Evolutionary conservation across 345 rosid genomes (phyloP).

Genomic region (Melaleuca alternifolia): DNA sequence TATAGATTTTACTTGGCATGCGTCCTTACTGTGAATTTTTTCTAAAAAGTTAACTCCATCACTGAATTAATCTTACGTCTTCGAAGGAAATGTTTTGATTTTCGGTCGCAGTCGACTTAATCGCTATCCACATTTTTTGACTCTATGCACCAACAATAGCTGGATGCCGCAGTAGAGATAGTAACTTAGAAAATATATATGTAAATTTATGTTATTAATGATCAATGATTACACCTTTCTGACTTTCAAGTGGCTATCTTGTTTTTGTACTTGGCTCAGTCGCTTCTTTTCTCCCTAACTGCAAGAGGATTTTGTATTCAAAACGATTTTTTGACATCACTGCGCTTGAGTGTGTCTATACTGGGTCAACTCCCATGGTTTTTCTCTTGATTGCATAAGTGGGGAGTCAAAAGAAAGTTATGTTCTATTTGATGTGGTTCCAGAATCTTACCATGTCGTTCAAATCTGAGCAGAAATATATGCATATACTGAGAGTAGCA

Average conservation of each 20-base stretch:
- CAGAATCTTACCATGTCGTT: not conserved
- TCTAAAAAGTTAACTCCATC: not conserved
- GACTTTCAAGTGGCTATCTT: conserved; percentile 35
- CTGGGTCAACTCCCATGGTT: not conserved
- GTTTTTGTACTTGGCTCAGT: conserved; percentile 52
- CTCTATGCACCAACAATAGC: not conserved
- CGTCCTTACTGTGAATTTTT: not conserved
- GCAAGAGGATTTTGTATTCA: not conserved
- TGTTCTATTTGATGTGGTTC: not conserved
- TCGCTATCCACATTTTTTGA: not conserved
- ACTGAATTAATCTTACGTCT: not conserved
- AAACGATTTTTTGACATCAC: not conserved
- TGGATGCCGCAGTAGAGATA: not conserved
- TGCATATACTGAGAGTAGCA: not conserved
- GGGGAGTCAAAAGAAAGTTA: not conserved
- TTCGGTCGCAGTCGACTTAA: not conserved
- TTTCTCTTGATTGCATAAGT: not conserved
- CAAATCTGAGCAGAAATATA: not conserved
- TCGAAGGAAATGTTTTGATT: not conserved
- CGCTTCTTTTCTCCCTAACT: conserved; percentile 67
- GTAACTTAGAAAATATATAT: not conserved
- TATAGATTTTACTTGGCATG: not conserved
- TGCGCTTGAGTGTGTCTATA: not conserved
- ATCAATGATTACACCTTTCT: not conserved
- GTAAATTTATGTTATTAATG: not conserved